These are phyloP conservation scores for Albugo laibachii DNA, from an alignment of 352 stramenopile species.

Conservation along the genomic window DNA sequence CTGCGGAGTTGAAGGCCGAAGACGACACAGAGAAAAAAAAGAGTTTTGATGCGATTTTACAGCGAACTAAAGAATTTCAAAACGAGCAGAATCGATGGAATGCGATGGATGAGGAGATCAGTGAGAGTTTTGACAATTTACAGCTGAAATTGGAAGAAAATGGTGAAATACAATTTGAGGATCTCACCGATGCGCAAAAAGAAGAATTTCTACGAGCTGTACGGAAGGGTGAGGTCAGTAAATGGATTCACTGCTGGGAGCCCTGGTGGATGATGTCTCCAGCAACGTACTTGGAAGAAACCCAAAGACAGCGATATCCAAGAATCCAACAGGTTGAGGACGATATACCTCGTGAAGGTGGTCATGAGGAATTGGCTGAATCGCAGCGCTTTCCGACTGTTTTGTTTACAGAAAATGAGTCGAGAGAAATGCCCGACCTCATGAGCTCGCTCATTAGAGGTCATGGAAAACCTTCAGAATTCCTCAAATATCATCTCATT, in stretches of 20 bases:
- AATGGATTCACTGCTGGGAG: constrained; percentile 38
- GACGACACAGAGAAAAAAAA: constrained; percentile 3
- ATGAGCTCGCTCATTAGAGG: constrained; percentile 15
- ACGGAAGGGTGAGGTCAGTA: constrained; percentile 33
- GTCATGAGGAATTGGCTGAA: constrained; percentile 6
- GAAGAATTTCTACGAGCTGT: constrained; percentile 40
- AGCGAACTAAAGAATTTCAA: constrained; percentile 4
- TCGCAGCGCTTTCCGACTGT: constrained; percentile 17
- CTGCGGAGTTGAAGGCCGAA: constrained; percentile 23
- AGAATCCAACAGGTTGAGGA: constrained; percentile 27
- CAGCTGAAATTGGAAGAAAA: constrained; percentile 26
- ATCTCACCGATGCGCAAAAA: constrained; percentile 31
- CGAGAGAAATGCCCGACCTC: constrained; percentile 15
- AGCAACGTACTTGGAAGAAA: constrained; percentile 29
- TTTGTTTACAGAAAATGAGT: constrained; percentile 23
- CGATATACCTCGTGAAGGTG: not conserved
- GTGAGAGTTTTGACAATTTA: constrained; percentile 8
- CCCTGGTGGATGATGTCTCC: constrained; percentile 44
- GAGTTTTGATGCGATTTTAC: constrained; percentile 1
- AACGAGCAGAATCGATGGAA: not conserved
- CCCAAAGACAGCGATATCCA: constrained; percentile 12
- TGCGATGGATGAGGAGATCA: constrained; percentile 14
- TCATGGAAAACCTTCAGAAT: constrained; percentile 14
- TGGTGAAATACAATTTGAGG: constrained; percentile 30
- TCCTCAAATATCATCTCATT: constrained; percentile 31